Percentiles rank a stretch among this genome's conserved stretches.
Evolutionary conservation across 306 rosid species (phyloP).

Genomic region (Pterocarpus santalinus): DNA sequence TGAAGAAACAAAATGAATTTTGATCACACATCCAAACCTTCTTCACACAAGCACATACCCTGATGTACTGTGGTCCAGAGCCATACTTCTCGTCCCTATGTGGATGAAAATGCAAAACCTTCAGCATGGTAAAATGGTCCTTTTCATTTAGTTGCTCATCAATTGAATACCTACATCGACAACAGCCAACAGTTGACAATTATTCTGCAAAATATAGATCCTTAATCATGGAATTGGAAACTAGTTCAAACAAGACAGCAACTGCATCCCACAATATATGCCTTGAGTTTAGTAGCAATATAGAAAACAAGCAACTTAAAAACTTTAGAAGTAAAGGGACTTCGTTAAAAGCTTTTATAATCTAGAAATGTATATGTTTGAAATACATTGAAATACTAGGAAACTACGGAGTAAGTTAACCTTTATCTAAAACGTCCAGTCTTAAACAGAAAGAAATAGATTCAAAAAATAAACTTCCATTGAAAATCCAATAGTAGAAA

Average conservation of each 20-base stretch:
- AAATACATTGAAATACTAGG: slow-evolving; percentile 8
- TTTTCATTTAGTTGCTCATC: slow-evolving; percentile 62
- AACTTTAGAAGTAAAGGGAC: background rate
- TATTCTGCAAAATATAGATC: slow-evolving; percentile 32
- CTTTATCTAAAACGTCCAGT: background rate
- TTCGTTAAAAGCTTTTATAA: background rate
- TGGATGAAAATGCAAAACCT: slow-evolving; percentile 82
- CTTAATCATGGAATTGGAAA: slow-evolving; percentile 19
- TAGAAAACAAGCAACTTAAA: slow-evolving; percentile 2
- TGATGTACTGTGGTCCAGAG: slow-evolving; percentile 65
- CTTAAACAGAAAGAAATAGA: background rate
- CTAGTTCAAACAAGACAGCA: slow-evolving; percentile 27
- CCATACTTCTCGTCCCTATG: slow-evolving; percentile 68
- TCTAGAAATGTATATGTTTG: background rate
- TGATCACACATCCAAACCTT: slow-evolving; percentile 24
- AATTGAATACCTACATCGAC: slow-evolving; percentile 67
- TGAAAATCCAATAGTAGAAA: background rate
- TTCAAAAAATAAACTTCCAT: background rate
- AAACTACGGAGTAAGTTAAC: slow-evolving; percentile 8
- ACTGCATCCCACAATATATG: slow-evolving; percentile 26
- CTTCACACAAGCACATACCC: slow-evolving; percentile 61
- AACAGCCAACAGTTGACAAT: slow-evolving; percentile 33
- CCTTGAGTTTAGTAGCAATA: slow-evolving; percentile 18
- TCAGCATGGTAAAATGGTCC: slow-evolving; percentile 61
- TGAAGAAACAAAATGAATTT: slow-evolving; percentile 28